Conservation (phyloP, 2,329 filamentous ascomycete genomes). For the Pseudogymnoascus sp. region DNA sequence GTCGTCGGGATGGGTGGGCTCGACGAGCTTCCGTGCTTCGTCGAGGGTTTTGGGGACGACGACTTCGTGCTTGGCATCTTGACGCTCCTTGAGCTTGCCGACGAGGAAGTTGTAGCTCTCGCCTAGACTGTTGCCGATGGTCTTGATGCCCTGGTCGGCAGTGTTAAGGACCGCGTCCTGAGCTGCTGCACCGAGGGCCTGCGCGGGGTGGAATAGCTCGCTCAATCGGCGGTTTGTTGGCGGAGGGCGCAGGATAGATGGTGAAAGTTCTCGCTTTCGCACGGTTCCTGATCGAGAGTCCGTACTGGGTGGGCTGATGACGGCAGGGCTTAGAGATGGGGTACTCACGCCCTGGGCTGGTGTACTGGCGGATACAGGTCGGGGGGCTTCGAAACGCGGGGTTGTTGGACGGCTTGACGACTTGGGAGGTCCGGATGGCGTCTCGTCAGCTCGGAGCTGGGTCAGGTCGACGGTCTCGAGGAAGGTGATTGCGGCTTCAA, state of each 20-base stretch:
- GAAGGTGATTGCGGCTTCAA: slow-evolving; percentile 92
- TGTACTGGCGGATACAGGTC: slow-evolving; percentile 24
- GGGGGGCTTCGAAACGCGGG: slow-evolving; percentile 30
- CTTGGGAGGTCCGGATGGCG: slow-evolving; percentile 60
- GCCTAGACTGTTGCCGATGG: slow-evolving; percentile 81
- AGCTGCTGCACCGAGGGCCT: slow-evolving; percentile 72
- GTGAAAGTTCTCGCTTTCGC: slow-evolving; percentile 24
- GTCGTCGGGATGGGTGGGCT: slow-evolving; percentile 51
- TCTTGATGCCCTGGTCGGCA: slow-evolving; percentile 87
- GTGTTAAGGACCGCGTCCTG: slow-evolving; percentile 80
- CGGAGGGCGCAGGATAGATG: slow-evolving; percentile 13
- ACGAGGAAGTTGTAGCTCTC: slow-evolving; percentile 92
- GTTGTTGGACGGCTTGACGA: slow-evolving; percentile 41
- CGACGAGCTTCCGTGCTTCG: slow-evolving; percentile 83
- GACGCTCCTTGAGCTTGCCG: slow-evolving; percentile 73
- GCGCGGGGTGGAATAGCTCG: slow-evolving; percentile 77
- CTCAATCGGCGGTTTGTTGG: slow-evolving; percentile 57
- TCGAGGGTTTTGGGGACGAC: slow-evolving; percentile 81
- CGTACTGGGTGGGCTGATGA: slow-evolving; percentile 26
- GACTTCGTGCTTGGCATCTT: slow-evolving; percentile 42
- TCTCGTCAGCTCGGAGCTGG: slow-evolving; percentile 75
- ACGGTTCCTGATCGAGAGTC: slow-evolving; percentile 17
- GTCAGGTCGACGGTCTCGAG: slow-evolving; percentile 91
- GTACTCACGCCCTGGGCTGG: slow-evolving; percentile 25
- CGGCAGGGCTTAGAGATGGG: slow-evolving; percentile 12